Conservation (phyloP, 2,329 filamentous ascomycete species). For the Neopestalotiopsis sp. region DNA sequence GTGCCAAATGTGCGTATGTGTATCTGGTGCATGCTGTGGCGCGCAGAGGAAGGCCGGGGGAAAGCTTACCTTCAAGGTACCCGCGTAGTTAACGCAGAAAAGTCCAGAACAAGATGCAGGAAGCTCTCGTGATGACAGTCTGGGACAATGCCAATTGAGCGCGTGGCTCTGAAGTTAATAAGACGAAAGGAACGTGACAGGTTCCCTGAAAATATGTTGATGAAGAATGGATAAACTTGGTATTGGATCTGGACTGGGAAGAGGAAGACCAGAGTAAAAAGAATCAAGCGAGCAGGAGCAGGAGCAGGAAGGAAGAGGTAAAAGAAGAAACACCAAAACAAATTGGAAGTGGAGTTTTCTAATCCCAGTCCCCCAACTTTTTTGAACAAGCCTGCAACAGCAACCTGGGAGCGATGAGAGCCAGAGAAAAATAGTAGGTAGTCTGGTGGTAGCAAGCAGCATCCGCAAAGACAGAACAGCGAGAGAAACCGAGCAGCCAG, state of each 20-base stretch:
- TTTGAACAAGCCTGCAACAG: neutral
- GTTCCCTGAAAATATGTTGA: neutral
- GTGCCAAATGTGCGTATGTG: neutral
- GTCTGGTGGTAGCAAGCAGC: neutral
- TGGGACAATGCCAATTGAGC: neutral
- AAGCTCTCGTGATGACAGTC: constrained; percentile 1
- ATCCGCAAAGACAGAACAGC: neutral
- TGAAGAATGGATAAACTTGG: neutral
- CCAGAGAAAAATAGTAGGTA: no score
- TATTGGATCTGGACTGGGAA: neutral
- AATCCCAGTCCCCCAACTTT: neutral
- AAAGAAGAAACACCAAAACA: neutral
- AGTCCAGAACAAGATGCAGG: neutral
- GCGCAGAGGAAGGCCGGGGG: neutral
- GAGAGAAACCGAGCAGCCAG: neutral
- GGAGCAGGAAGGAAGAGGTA: neutral
- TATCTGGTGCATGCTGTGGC: neutral
- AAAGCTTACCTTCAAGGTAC: constrained; percentile 9
- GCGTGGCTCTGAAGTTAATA: neutral
- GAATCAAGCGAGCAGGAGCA: neutral
- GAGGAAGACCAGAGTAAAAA: neutral
- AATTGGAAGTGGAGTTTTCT: neutral
- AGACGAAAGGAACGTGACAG: neutral
- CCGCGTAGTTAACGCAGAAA: neutral
- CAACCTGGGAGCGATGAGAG: constrained; percentile 6